Evolutionary conservation across 306 rosid genomes (phyloP), one percentile per base, ranked within the genome.

Genomic region (Mimosa pudica): DNA sequence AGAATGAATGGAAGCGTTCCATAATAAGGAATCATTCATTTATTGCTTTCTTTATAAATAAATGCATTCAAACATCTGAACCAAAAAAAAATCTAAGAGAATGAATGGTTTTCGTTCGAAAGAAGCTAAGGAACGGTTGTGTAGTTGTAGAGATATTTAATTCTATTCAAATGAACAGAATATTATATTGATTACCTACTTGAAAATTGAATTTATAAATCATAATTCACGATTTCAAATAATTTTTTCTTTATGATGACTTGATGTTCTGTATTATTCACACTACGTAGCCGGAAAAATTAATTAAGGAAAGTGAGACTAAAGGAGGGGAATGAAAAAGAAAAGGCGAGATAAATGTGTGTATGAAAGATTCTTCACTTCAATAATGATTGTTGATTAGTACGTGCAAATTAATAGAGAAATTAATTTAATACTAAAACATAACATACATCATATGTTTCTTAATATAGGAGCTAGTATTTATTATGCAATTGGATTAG

Each of bases 21-120:
- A 44, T 45, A 36, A 30, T n/a, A 48, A 30, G n/a, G 17, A 51
- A 36, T 18, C 46, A 35, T 69, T 36, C 7, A 58, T 60, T 76
- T 2, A 14, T 64, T 69, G 32, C 62, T 38, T 51, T 57, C 33
- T 67, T 68, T 75, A 69, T 66, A 74, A 74, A 73, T 73, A 48
- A 49, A 4, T 65, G 74, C 74, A 13, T 78, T 78, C 60, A 51
- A 18, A 74, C n/a, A 2, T 57, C 54, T 41, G 52, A 6, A 16
- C 38, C 10, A 36, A 38, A 44, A 57, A 5, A 30, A 4, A 49
- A 12, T 13, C n/a, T 49, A 49, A 13, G 5, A 35, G n/a, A 33
- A 8, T 0, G 41, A 47, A 47, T 47, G 10, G 10, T 47, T 47
- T 10, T 47, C 51, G 13, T 1, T 47, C 10, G 51, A 47, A 47